A percentile compares a stretch with the other conserved stretches of the same genome.
Conservation (phyloP, 805 yeast species). For the Scheffersomyces ergatensis region DNA sequence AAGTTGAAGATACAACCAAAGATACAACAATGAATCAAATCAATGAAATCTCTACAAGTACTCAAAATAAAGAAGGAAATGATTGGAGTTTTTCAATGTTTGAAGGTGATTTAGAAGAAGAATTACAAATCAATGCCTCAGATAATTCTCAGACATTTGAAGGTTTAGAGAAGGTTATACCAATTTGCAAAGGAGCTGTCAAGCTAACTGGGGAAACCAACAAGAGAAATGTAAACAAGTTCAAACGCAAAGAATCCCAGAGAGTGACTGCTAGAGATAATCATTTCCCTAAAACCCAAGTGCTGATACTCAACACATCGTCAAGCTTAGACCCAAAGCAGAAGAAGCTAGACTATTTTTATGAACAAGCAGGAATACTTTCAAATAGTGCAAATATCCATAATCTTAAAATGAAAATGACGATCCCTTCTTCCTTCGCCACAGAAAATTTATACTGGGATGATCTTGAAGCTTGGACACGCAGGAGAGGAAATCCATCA, state of each 20-base stretch:
- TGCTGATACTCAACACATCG: too few relatives aligned
- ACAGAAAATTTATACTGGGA: background rate
- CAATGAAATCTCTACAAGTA: background rate
- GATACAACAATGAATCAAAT: background rate
- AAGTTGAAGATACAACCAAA: background rate
- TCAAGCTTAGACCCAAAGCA: too few relatives aligned
- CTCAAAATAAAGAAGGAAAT: background rate
- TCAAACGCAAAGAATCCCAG: too few relatives aligned
- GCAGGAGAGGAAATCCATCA: conserved; percentile 6
- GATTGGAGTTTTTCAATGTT: background rate
- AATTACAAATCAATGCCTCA: background rate
- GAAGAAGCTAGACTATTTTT: background rate
- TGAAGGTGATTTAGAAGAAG: background rate
- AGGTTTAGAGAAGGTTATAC: too few relatives aligned
- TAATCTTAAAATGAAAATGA: background rate
- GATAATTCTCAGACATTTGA: background rate
- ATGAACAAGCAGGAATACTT: background rate
- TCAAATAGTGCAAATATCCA: background rate
- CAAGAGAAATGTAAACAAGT: too few relatives aligned
- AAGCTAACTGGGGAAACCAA: too few relatives aligned
- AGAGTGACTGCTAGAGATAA: too few relatives aligned
- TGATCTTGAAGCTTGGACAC: conserved; percentile 2
- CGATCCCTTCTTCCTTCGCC: background rate
- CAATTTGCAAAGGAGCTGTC: too few relatives aligned
- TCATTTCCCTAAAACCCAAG: too few relatives aligned